These are phyloP conservation scores for Allium sativum DNA, from an alignment of 106 monocot species.

Conservation along the genomic window DNA sequence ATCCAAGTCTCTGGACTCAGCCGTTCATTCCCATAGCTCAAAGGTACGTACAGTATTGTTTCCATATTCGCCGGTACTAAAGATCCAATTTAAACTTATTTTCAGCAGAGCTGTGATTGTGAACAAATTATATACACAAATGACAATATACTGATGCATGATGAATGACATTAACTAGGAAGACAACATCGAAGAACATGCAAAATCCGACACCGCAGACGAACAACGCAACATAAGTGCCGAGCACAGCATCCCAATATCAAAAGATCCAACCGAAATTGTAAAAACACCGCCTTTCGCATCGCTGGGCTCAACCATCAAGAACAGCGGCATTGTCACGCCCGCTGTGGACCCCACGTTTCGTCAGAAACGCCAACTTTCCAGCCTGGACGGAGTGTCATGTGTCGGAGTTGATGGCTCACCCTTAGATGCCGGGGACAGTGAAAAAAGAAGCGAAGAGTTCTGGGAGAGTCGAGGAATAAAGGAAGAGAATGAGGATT, in stretches of 20 bases:
- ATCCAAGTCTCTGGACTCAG: not conserved
- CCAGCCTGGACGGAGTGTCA: slow-evolving; percentile 11
- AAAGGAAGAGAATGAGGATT: slow-evolving; percentile 7
- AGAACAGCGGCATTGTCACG: slow-evolving; percentile 14
- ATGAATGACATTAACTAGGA: too few relatives aligned
- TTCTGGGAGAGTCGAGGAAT: not conserved
- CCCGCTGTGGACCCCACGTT: slow-evolving; percentile 16
- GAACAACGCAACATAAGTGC: not conserved
- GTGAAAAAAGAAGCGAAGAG: not conserved
- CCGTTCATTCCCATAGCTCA: not conserved
- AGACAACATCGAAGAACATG: not conserved
- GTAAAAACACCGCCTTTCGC: slow-evolving; percentile 26
- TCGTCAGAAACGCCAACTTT: slow-evolving; percentile 43
- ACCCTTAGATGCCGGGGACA: not conserved
- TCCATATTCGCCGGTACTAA: too few relatives aligned
- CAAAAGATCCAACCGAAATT: not conserved
- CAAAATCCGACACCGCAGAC: not conserved
- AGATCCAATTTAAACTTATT: too few relatives aligned
- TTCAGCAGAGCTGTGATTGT: too few relatives aligned
- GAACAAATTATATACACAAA: too few relatives aligned
- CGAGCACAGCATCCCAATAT: not conserved
- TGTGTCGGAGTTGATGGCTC: slow-evolving; percentile 31
- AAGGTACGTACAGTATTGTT: not conserved
- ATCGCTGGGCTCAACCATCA: slow-evolving; percentile 12
- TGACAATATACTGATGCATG: too few relatives aligned